Conservation (phyloP, 2,329 filamentous ascomycete species). For the Curvularia spicifera region DNA sequence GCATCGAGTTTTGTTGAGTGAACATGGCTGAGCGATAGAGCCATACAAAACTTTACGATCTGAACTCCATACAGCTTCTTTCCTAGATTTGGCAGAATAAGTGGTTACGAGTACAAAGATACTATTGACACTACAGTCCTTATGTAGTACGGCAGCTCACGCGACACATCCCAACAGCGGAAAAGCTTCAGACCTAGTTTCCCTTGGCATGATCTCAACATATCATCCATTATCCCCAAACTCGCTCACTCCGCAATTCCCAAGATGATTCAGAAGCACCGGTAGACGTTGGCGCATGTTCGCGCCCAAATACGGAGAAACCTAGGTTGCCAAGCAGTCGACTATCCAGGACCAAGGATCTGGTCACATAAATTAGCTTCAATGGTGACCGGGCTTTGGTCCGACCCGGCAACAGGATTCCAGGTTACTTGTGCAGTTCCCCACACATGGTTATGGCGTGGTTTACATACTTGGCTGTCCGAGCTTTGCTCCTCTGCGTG, state of each 20-base stretch:
- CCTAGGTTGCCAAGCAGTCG: background rate
- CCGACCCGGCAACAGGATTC: background rate
- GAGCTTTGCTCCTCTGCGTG: background rate
- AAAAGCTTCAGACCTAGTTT: background rate
- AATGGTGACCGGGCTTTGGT: background rate
- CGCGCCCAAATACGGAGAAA: too few relatives aligned
- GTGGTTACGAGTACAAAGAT: background rate
- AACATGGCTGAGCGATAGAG: background rate
- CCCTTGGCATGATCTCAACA: background rate
- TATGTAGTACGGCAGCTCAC: background rate
- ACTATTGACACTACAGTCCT: background rate
- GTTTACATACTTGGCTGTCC: background rate
- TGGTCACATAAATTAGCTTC: background rate
- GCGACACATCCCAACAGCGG: background rate
- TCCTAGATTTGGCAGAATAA: background rate
- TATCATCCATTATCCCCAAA: background rate
- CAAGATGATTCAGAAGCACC: background rate
- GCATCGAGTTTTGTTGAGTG: background rate
- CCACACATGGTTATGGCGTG: background rate
- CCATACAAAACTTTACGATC: background rate
- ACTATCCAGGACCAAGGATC: background rate
- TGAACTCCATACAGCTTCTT: background rate
- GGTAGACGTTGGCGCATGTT: background rate
- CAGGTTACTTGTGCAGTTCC: background rate
- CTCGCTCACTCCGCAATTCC: background rate